Conservation (phyloP, 805 yeast genomes). For the Sugiyamaella marilandica region DNA sequence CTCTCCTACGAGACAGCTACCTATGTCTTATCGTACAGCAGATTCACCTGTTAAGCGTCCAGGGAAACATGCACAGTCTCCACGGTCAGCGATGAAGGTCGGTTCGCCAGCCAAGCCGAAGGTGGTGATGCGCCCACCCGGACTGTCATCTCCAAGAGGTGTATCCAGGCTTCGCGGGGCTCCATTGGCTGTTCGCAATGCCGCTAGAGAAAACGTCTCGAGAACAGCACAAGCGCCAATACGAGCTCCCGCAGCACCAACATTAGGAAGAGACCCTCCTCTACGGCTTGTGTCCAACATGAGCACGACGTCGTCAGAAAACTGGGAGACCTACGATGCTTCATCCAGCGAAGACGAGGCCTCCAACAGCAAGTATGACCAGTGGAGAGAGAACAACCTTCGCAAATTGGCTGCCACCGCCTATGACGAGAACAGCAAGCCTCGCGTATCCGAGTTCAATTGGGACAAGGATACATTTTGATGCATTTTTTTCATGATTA, state of each 20-base stretch:
- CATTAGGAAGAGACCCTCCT: not conserved
- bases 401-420: conserved; percentile 9
- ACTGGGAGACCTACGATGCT: conserved; percentile 21
- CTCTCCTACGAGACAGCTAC: not conserved
- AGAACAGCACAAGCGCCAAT: not conserved
- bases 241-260: not conserved
- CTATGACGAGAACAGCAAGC: not conserved
- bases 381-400: conserved; percentile 19
- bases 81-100: not conserved
- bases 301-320: conserved; percentile 16
- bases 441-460: conserved; percentile 23
- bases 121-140: not conserved
- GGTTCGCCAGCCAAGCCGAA: not conserved
- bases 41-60: not conserved
- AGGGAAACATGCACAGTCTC: not conserved
- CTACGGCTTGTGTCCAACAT: conserved; percentile 3
- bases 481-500: not conserved
- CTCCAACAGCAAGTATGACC: conserved; percentile 9
- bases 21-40: not conserved
- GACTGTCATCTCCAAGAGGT: not conserved
- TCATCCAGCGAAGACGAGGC: conserved; percentile 21
- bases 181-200: not conserved
- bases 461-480: conserved; percentile 28
- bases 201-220: not conserved
- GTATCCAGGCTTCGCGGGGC: not conserved